Base-by-base conservation (phyloP, 768 basidiomycete species). In the Lactarius indigo region DNA sequence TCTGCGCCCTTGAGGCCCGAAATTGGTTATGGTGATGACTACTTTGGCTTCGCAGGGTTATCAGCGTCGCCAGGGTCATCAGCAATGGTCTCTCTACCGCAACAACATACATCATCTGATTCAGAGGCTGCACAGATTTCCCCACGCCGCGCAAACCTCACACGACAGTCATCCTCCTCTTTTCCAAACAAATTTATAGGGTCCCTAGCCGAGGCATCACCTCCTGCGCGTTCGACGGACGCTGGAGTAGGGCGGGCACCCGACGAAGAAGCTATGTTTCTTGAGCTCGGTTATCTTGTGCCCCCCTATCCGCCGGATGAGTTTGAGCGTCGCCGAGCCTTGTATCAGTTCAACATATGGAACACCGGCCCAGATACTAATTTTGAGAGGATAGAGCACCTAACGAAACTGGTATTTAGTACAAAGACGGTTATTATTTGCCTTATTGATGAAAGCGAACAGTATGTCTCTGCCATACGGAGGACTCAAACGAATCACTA, bases 271-370 rank as follows among this genome's bases (percentile, higher is more conserved):
- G 84, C 87, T 58, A 84, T 85, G 80, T 91, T 84, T 69, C 72
- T 72, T 55, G 86, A 86, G 61, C 77, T 85, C 65, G 88, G 85
- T 20, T 92, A 89, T 72, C 81, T 98, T 20, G 82, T 84, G 23
- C 89, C 95, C 35, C 95, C 95, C 3, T 83, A 88, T 69, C 93
- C 95, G 6, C 89, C 90, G 2, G 87, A 96, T 69, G 95, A 98
- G 76, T 76, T 86, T 31, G 91, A 92, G 59, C 84, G 95, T 33
- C 80, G 92, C 41, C 81, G 91, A 56, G 95, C 95, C 8, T 76
- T 98, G 71, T 92, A 96, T 78, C 92, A 90, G 88, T 96, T 93
- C 79, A 94, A 94, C 71, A 90, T 97, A 58, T 88, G 93, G 84
- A 86, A 91, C 69, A 95, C 94, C 0, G 87, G 87, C 18, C 81